phyloP scores from a whole-genome alignment of 306 rosid genomes.

The Malus orientalis region DNA sequence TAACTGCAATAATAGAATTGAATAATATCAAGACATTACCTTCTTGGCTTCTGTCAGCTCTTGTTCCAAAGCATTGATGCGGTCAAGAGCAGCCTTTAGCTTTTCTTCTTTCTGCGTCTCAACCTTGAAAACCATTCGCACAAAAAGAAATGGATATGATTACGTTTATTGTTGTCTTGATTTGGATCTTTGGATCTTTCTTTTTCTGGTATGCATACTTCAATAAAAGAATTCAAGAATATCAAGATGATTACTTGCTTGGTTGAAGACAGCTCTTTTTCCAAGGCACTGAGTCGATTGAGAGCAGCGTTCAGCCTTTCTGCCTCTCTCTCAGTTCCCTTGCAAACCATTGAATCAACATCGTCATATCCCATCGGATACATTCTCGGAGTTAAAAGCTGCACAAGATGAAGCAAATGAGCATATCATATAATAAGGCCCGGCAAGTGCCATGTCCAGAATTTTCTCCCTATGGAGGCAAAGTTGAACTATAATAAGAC shows the following conservation, averaged over 20 bases:
- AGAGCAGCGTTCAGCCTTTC: slow-evolving; percentile 50
- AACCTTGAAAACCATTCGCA: slow-evolving; percentile 1
- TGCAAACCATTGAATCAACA: slow-evolving; percentile 34
- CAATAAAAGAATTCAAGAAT: background rate
- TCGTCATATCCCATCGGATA: slow-evolving; percentile 7
- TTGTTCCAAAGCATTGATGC: slow-evolving; percentile 6
- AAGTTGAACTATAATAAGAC: background rate
- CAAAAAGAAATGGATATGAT: background rate
- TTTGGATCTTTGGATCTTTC: background rate
- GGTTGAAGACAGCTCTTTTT: slow-evolving; percentile 46
- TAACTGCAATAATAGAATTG: background rate
- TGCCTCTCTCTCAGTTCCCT: slow-evolving; percentile 56
- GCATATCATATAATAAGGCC: background rate
- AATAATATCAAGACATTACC: background rate
- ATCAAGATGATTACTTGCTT: slow-evolving; percentile 44
- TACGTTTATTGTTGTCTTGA: background rate
- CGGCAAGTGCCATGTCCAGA: background rate
- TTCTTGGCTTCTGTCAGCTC: slow-evolving; percentile 10
- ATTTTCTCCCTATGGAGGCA: background rate
- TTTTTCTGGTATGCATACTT: background rate
- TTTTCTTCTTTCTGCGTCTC: slow-evolving; percentile 6
- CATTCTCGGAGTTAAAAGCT: slow-evolving; percentile 29
- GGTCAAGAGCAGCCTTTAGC: slow-evolving; percentile 6
- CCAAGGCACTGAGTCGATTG: slow-evolving; percentile 39
- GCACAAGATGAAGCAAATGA: slow-evolving; percentile 6